Evolutionary conservation across 108 stramenopile genomes (phyloP).

Genomic region (Nitzschia inconspicua): DNA sequence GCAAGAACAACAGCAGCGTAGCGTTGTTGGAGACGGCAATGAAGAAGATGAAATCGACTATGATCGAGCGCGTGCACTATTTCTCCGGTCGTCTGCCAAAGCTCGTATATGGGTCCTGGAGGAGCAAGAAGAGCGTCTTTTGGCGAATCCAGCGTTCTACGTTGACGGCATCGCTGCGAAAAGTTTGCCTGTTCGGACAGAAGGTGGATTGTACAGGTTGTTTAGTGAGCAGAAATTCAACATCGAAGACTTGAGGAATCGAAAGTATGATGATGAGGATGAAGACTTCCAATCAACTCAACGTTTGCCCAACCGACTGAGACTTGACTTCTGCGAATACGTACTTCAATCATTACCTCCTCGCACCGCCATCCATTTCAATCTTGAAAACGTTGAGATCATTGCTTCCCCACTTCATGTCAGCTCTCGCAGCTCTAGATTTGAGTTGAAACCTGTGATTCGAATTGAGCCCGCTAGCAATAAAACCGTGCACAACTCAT

Average conservation of each 20-base stretch:
- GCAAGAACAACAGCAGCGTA: too few species aligned
- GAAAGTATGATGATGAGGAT: neutral
- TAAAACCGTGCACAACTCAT: too few species aligned
- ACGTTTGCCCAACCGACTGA: slow-evolving; percentile 11
- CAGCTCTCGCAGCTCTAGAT: too few species aligned
- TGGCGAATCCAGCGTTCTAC: neutral
- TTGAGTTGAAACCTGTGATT: slow-evolving; percentile 1
- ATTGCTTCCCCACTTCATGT: too few species aligned
- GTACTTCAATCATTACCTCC: slow-evolving; percentile 4
- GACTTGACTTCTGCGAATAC: slow-evolving; percentile 23
- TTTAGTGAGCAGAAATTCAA: neutral
- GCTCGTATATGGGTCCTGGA: slow-evolving; percentile 1
- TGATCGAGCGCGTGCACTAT: too few species aligned
- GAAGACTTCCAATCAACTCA: neutral
- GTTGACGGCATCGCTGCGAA: neutral
- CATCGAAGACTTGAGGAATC: neutral
- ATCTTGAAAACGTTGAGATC: slow-evolving; percentile 15
- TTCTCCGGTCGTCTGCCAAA: too few species aligned
- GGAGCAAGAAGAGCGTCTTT: neutral
- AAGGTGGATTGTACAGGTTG: neutral
- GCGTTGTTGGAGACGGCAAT: neutral
- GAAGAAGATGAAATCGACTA: neutral
- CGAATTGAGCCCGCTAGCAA: too few species aligned
- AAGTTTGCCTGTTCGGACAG: neutral
- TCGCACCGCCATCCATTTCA: slow-evolving; percentile 3